Base-by-base conservation (phyloP, 495 filamentous ascomycete genomes). In the Elasticomyces elasticus region DNA sequence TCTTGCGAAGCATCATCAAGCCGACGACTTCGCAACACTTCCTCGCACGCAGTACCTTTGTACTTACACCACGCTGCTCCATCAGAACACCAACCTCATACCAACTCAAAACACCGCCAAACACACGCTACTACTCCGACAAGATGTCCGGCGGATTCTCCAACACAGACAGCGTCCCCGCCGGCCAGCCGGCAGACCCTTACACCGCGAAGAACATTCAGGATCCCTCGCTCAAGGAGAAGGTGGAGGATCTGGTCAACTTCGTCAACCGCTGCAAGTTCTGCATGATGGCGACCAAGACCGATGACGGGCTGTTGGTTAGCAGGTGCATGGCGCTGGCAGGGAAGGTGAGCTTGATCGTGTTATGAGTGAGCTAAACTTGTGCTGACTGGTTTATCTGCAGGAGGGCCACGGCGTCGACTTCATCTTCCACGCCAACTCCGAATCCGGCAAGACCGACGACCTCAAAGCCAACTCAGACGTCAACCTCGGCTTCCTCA, bases 341-440 rank as follows among this genome's bases (percentile, higher is more conserved):
- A 22, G 89, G 76, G n/a, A 83, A 82, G 71, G 89, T 91, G 74
- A 43, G 69, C 35, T 40, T 17, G 19, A 40, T 5, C 35, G 17
- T 17, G 31, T n/a, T n/a, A n/a, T n/a, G n/a, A n/a, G n/a, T n/a
- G n/a, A n/a, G n/a, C n/a, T n/a, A n/a, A n/a, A n/a, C n/a, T n/a
- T 10, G n/a, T 37, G 31, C 31, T 37, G 31, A 37, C 31, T 37
- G n/a, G 31, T n/a, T 37, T n/a, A n/a, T 22, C 49, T 24, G 37
- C 47, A 90, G 86, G 83, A 92, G 70, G 75, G 76, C 58, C 80
- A 82, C 59, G 84, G 84, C 62, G 78, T 94, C 46, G 89, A 95
- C 68, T 80, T 94, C 43, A 76, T 94, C 69, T 95, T 97, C 79
- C 83, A 92, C 73, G 87, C 89, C 60, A 95, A 95, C 74, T 88